Conservation (phyloP, 2,329 filamentous ascomycete genomes). For the Dothideomycetidae sp. region DNA sequence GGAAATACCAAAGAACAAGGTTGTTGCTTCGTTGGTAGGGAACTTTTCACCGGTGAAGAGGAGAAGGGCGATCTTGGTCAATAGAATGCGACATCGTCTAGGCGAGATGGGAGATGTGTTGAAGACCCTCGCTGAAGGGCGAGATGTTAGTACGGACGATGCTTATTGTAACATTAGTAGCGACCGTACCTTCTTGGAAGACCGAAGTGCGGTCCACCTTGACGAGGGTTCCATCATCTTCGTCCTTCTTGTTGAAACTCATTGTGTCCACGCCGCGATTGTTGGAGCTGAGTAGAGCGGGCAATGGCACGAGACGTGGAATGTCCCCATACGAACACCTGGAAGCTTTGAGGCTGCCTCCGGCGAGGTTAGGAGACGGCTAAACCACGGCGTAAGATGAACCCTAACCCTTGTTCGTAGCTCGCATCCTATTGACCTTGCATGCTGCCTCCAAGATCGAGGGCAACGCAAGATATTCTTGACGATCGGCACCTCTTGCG, state of each 20-base stretch:
- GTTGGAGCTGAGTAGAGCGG: slow-evolving; percentile 1
- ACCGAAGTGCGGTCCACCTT: slow-evolving; percentile 96
- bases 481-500: no score
- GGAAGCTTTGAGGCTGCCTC: slow-evolving; percentile 9
- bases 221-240: slow-evolving; percentile 89
- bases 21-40: slow-evolving; percentile 91
- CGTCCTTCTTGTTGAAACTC: slow-evolving; percentile 98
- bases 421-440: no score
- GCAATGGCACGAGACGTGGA: slow-evolving; percentile 7
- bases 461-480: no score
- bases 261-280: slow-evolving; percentile 33
- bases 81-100: slow-evolving; percentile 88
- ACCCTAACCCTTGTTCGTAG: neutral
- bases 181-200: slow-evolving; percentile 87
- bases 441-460: no score
- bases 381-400: slow-evolving; percentile 8
- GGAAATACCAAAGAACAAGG: slow-evolving; percentile 96
- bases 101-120: slow-evolving; percentile 95
- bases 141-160: slow-evolving; percentile 14
- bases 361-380: slow-evolving; percentile 5
- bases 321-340: slow-evolving; percentile 5
- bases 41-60: slow-evolving; percentile 96
- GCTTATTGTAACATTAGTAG: slow-evolving; percentile 17
- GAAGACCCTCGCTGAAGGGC: slow-evolving; percentile 70
- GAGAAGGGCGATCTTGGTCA: slow-evolving; percentile 93